phyloP scores from a whole-genome alignment of 768 basidiomycete genomes.

The Lyophyllum shimeji region DNA sequence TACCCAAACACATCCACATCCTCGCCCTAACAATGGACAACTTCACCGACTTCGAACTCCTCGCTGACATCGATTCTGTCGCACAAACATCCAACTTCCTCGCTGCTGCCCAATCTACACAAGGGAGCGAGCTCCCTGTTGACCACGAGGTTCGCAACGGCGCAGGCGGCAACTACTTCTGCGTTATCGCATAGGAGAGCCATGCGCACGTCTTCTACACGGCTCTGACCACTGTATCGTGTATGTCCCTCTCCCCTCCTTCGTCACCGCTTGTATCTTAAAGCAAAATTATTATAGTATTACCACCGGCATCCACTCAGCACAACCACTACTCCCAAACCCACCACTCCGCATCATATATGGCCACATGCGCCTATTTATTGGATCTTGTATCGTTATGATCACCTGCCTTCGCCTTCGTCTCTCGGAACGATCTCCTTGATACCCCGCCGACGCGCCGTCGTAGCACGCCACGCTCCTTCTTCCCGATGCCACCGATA shows the following conservation, averaged over 20 bases:
- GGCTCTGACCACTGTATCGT: slow-evolving; percentile 3
- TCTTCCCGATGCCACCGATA: background rate
- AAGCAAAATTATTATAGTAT: background rate
- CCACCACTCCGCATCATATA: background rate
- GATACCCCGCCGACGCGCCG: background rate
- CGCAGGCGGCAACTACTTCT: background rate
- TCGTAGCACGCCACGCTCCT: background rate
- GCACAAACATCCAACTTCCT: background rate
- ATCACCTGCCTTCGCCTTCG: background rate
- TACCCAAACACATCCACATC: background rate
- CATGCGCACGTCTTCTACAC: background rate
- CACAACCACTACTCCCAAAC: background rate
- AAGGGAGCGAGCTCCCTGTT: slow-evolving; percentile 4
- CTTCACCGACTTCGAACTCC: background rate
- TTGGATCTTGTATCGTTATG: background rate
- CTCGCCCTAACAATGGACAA: background rate
- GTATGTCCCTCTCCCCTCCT: background rate
- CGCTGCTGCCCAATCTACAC: background rate
- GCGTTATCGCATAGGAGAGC: slow-evolving; percentile 5
- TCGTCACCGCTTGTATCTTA: background rate
- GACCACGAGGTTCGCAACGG: background rate
- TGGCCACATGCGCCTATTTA: background rate
- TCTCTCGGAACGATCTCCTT: background rate
- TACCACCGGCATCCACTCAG: background rate
- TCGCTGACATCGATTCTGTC: slow-evolving; percentile 6